Evolutionary conservation across 495 filamentous ascomycete genomes (phyloP), one percentile per base, ranked within the genome.

Genomic region (Aspergillus leporis): DNA sequence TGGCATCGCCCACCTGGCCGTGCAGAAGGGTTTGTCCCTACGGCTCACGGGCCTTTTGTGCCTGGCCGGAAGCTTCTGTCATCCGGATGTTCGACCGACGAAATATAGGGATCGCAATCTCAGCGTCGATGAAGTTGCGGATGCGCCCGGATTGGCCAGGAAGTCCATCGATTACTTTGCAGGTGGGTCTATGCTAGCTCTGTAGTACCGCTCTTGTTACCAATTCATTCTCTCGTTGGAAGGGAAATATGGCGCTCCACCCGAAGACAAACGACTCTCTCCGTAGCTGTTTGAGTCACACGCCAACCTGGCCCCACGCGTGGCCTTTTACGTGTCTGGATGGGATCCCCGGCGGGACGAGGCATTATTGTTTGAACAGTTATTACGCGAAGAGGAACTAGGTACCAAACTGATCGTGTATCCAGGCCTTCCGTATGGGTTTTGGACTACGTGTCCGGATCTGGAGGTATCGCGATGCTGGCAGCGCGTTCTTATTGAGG

Each of bases 371-470:
- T 77, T 78, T 56, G 76, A 77, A 51, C 55, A 66, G 49, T 54
- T 78, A 13, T 57, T 80, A 53, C 67, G 66, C 25, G 69, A 72
- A 41, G 67, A 75, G 10, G 66, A 66, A 0, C 58, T 78, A 9
- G 59, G 64, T 55, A 78, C 76, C 9, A 52, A 58, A 47, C 31
- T 70, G 13, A 70, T 75, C 61, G 13, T 78, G 2, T 80, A 76
- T 55, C 70, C 72, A 48, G 78, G 76, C 0, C 66, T 79, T n/a
- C 74, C 73, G 21, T 75, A 80, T 68, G 69, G 70, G 10, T 77
- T 78, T 40, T 78, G 75, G 78, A 47, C 51, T 19, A 65, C 64
- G 1, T 70, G 66, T 31, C 62, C 57, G 14, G 60, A 63, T 22
- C 46, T 65, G 34, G 55, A 28, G 8, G 56, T 34, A 16, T 52